Base-by-base conservation (phyloP, 352 stramenopile genomes). In the Globisporangium barbulae region DNA sequence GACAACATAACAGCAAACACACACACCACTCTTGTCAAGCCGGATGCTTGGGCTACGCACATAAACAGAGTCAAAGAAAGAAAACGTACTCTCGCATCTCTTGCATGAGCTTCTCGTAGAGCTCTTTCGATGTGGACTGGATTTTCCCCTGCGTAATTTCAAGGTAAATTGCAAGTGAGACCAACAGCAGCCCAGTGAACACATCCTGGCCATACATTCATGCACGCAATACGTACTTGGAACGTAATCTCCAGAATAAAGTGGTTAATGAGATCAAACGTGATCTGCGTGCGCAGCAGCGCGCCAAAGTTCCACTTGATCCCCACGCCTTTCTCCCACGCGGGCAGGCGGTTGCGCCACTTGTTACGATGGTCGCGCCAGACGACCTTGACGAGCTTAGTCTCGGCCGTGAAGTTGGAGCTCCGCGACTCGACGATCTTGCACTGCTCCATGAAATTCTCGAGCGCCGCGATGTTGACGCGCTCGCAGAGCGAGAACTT, bases 281-380 rank as follows among this genome's bases (percentile, higher is more conserved):
- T 86, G 50, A 89, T 57, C 61, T 88, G 80, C 22, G 77, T 90
- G 28, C 83, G 79, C 22, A 84, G 64, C 2, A 68, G 47, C 33
- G 73, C 66, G 0, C 70, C 73, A 17, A 87, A 70, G 35, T 81
- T 80, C 75, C 69, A 88, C 50, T 76, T 61, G 33, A 67, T 8
- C 61, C 3, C 69, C 63, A 12, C 42, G 28, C 42, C 45, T 21
- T 48, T 54, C 0, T 71, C 54, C 59, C 63, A 48, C 37, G 17
- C 60, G 3, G 50, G 37, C 0, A 67, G 10, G 17, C 45, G 53
- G 2, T 63, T 44, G 8, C 55, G 49, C 22, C 33, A 48, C 30
- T 57, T 22, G n/a, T 72, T 76, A 58, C 98, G 94, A 45, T 85
- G 68, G 59, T 99, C 96, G 39, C 84, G 68, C 82, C 97, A 99